Base-by-base conservation (phyloP, 345 rosid species). In the Populus simonii region DNA sequence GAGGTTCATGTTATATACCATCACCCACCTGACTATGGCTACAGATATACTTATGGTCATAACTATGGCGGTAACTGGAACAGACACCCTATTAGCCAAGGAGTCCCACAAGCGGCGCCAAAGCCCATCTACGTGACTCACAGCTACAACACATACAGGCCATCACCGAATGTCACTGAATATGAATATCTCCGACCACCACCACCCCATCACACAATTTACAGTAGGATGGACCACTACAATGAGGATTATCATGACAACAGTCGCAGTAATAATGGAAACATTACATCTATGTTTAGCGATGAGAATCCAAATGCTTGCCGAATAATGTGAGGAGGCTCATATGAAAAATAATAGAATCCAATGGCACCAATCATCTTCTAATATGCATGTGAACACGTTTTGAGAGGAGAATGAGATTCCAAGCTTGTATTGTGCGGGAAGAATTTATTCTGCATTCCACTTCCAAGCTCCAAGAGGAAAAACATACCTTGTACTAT, bases 221-320 rank as follows among this genome's bases (percentile, higher is more conserved):
- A 84, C 80, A 80, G 85, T 17, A 79, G 81, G 70, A 83, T 84
- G 83, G 89, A 86, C 63, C 84, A 78, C 59, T 80, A 86, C 59
- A 83, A 36, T 12, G 86, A 82, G 9, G 86, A 79, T 66, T 82
- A 84, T 72, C 84, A 82, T 70, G 81, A 80, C 23, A 78, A 68
- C 70, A 72, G 83, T 27, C 80, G 57, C 45, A 16, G 65, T n/a
- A 74, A 79, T 20, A 89, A 76, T 66, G 84, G 87, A 47, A 91
- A 86, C 75, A 84, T 90, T 41, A 76, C 91, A 59, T 89, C 93
- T 13, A 87, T 92, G 27, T 92, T 92, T 73, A 92, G 96, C 13
- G 93, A 92, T 4, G 93, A 92, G 82, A 90, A 92, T 78, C 96
- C 92, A 18, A 87, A 92, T 76, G 91, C 93, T 18, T 90, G 92